phyloP scores from a whole-genome alignment of 257 asterid genomes.

The Catharanthus roseus region DNA sequence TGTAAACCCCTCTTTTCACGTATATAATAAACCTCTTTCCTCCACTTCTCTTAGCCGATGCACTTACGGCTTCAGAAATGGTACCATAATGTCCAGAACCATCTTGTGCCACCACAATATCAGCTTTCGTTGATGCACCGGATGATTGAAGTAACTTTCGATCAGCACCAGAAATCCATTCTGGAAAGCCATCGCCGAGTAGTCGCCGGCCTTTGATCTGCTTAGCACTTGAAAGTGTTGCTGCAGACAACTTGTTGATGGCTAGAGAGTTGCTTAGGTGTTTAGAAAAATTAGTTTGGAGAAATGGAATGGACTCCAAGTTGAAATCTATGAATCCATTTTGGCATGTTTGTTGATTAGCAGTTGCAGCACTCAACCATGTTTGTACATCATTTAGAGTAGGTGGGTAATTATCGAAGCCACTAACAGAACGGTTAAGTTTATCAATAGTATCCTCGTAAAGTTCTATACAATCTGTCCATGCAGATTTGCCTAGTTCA shows the following conservation, averaged over 20 bases:
- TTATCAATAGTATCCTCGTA: slow-evolving; percentile 39
- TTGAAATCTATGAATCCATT: slow-evolving; percentile 54
- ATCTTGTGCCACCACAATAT: slow-evolving; percentile 56
- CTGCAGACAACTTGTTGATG: slow-evolving; percentile 31
- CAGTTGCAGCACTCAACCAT: slow-evolving; percentile 65
- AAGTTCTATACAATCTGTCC: slow-evolving; percentile 49
- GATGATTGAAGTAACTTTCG: slow-evolving; percentile 37
- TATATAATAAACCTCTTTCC: slow-evolving; percentile 42
- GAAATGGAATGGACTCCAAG: slow-evolving; percentile 23
- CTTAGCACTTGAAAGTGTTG: background rate
- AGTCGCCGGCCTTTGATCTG: slow-evolving; percentile 22
- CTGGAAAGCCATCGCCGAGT: slow-evolving; percentile 28
- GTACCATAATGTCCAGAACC: slow-evolving; percentile 57
- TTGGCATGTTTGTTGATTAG: slow-evolving; percentile 51
- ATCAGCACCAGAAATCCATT: slow-evolving; percentile 38
- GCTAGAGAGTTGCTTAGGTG: slow-evolving; percentile 55
- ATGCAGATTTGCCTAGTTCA: slow-evolving; percentile 40
- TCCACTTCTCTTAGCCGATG: slow-evolving; percentile 26
- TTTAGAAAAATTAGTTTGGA: slow-evolving; percentile 24
- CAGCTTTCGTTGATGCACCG: slow-evolving; percentile 15
- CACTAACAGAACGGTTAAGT: slow-evolving; percentile 22
- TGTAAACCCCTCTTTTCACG: slow-evolving; percentile 54
- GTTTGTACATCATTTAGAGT: slow-evolving; percentile 43
- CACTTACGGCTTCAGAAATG: slow-evolving; percentile 43
- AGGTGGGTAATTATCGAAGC: background rate